These are phyloP conservation scores for Aspergillus neotritici DNA, from an alignment of 2,329 filamentous ascomycete species.

Conservation along the genomic window DNA sequence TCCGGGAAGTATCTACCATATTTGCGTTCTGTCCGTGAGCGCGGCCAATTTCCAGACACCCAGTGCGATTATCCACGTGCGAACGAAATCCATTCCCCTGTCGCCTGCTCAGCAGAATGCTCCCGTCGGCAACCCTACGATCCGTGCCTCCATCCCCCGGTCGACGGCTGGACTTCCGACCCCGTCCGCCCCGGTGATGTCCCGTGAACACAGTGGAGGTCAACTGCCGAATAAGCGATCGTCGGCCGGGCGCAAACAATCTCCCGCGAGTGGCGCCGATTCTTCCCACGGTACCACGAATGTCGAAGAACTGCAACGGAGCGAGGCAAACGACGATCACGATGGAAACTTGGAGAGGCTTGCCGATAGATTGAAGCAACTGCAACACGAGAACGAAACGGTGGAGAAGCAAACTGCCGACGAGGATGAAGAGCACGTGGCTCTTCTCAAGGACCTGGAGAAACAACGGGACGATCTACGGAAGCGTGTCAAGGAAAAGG, in stretches of 20 bases:
- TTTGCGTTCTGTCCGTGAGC: constrained; percentile 87
- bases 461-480: constrained; percentile 75
- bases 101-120: constrained; percentile 33
- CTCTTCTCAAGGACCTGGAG: constrained; percentile 61
- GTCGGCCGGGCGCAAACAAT: constrained; percentile 68
- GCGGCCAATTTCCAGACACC: constrained; percentile 88
- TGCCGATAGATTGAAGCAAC: constrained; percentile 71
- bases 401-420: constrained; percentile 60
- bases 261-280: constrained; percentile 53
- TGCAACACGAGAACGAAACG: constrained; percentile 79
- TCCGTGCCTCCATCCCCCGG: constrained; percentile 50
- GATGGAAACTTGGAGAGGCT: constrained; percentile 69
- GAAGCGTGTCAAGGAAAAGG: constrained; percentile 77
- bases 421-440: constrained; percentile 65
- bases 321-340: constrained; percentile 46
- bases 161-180: constrained; percentile 52
- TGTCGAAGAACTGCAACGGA: constrained; percentile 35
- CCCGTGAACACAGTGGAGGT: constrained; percentile 60
- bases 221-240: constrained; percentile 54
- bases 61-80: constrained; percentile 76
- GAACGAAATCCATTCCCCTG: constrained; percentile 56
- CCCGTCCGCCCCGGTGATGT: constrained; percentile 55
- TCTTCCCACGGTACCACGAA: constrained; percentile 29
- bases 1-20: constrained; percentile 84
- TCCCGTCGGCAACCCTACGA: constrained; percentile 35